Evolutionary conservation across 1,284 basidiomycete species (phyloP).

Genomic region (Irpex lacteus): DNA sequence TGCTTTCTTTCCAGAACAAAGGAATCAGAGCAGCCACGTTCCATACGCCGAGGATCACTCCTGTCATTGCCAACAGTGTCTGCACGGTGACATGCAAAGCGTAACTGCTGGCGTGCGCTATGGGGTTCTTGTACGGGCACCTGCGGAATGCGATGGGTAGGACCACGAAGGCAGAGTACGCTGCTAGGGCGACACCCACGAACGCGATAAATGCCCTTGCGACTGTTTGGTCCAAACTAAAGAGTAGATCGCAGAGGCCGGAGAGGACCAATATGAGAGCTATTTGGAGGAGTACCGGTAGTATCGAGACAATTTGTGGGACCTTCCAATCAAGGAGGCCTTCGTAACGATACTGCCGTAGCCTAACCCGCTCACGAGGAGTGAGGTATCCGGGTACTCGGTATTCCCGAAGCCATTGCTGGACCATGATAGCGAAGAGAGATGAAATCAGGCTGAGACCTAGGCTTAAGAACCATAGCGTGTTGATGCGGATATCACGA

Average conservation of each 20-base stretch:
- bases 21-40: not conserved
- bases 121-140: constrained; percentile 7
- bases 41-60: not conserved
- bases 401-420: constrained; percentile 12
- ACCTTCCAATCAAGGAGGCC: constrained; percentile 20
- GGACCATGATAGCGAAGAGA: constrained; percentile 12
- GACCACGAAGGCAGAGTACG: not conserved
- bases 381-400: constrained; percentile 4
- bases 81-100: not conserved
- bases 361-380: constrained; percentile 2
- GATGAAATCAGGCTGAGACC: constrained; percentile 10
- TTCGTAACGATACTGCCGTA: constrained; percentile 20
- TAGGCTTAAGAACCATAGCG: constrained; percentile 11
- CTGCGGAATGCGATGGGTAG: not conserved
- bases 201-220: constrained; percentile 13
- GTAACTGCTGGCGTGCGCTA: not conserved
- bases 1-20: too few relatives aligned
- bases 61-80: not conserved
- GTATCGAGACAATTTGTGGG: constrained; percentile 17
- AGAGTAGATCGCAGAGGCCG: constrained; percentile 22
- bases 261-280: constrained; percentile 22
- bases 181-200: constrained; percentile 2
- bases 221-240: constrained; percentile 16
- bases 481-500: constrained; percentile 1
- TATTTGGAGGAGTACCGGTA: constrained; percentile 22